Evolutionary conservation across 768 basidiomycete genomes (phyloP), one percentile per base, ranked within the genome.

Genomic region (Wakefieldia striispora): DNA sequence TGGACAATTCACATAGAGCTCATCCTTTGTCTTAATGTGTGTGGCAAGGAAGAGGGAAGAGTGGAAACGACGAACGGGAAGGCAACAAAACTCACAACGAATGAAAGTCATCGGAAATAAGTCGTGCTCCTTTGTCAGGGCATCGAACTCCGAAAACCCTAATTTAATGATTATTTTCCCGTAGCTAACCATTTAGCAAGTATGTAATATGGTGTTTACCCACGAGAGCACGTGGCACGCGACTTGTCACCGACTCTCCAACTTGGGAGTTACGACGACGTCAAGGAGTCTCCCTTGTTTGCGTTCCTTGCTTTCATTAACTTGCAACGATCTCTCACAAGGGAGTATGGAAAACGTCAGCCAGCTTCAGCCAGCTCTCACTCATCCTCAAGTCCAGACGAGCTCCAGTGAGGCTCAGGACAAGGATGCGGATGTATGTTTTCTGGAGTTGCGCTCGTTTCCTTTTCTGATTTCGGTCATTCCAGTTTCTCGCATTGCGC

Each of bases 401-500:
- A 58, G 17, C 20, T 68, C 64, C 3, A 53, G 43, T 5, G 55
- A 66, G 19, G 57, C 68, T 3, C 34, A 40, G 6, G 66, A 70
- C 29, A 70, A 62, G 46, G 62, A 68, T 56, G 66, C 66, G 37
- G 54, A 66, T 35, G 66, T 68, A 54, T 41, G 65, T 53, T 33
- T 31, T 17, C 17, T 34, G 1, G 14, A 23, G 29, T 11, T 26
- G 24, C 17, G 3, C 31, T 16, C 11, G 5, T 20, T 27, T 27
- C 23, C 4, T 12, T 41, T 27, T 33, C 51, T 65, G 40, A 60
- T 27, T 33, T 17, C n/a, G 12, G 4, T 23, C 34, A 14, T 24
- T 47, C 12, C 47, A 75, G 74, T 75, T 75, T 48, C 62, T 75
- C 23, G 63, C 67, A 4, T 60, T 75, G 10, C 64, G 67, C 16